Evolutionary conservation across 306 rosid genomes (phyloP).

Genomic region (Cyamopsis tetragonoloba): DNA sequence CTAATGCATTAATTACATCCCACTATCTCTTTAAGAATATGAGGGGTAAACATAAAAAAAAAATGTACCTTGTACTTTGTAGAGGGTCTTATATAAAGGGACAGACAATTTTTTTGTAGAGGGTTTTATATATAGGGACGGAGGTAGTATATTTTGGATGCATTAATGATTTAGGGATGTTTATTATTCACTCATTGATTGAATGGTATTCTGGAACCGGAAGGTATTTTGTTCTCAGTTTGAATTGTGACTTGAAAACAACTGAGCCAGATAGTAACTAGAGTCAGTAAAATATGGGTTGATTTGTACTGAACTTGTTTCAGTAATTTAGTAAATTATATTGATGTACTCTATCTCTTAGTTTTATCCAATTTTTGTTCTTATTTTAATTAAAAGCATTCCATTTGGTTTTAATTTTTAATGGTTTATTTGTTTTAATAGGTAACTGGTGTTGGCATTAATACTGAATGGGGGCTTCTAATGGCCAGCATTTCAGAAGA

Average conservation of each 20-base stretch:
- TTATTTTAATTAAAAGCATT: background rate
- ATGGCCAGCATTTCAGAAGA: slow-evolving; percentile 99
- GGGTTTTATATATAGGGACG: no score
- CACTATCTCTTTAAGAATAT: no score
- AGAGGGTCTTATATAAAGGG: no score
- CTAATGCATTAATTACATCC: no score
- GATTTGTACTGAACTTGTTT: background rate
- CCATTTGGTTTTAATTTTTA: background rate
- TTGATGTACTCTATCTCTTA: background rate
- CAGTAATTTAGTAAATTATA: background rate
- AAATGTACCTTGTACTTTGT: no score
- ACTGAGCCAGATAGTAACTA: background rate
- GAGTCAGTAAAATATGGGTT: background rate
- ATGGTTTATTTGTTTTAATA: slow-evolving; percentile 25
- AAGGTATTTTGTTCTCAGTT: background rate
- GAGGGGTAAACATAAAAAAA: no score
- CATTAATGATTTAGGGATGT: no score
- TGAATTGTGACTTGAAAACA: background rate
- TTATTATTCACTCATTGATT: background rate
- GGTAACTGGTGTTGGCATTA: slow-evolving; percentile 90
- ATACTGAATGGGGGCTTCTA: slow-evolving; percentile 99
- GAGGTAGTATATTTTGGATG: no score
- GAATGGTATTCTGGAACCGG: background rate
- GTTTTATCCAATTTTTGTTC: background rate
- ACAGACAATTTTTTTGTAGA: no score